Evolutionary conservation across 345 rosid genomes (phyloP), one percentile per base, ranked within the genome.

Genomic region (Syzygium oleosum): DNA sequence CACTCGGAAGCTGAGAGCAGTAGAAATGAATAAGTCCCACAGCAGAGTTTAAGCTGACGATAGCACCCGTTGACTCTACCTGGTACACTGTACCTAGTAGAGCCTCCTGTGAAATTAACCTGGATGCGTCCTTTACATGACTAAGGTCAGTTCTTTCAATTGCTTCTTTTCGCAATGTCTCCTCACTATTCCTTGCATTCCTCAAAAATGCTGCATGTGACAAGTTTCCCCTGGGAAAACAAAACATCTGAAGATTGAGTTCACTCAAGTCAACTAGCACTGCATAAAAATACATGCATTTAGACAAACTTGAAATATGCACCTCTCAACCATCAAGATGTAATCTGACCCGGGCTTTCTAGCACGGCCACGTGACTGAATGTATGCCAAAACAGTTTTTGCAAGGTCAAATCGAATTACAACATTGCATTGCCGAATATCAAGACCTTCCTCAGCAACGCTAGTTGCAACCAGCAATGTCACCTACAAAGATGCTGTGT

Each of bases 371-470:
- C 99, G 95, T 2, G 99, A 98, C 92, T 98, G 99, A 91, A 98
- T 98, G 89, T 98, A 96, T 27, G 99, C 99, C 85, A 98, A 92
- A 83, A 98, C 99, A 87, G 99, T 98, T 94, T 98, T 98, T 85
- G 99, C 99, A 85, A 98, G 99, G 90, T 98, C 99, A 90, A 98
- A 98, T 87, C 99, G 98, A 89, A 98, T 96, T 73, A 98, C 99
- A 88, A 98, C 99, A 89, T 96, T 98, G 94, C 99, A 98, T 88
- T 98, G 99, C 89, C 99, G 93, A 68, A 98, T 98, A 91, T 98
- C 99, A 88, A 98, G 98, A 86, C 99, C 99, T 93, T 98, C 99
- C 93, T 98, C 99, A 54, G 99, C 99, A 88, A 98, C 99, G 90
- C 99, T 98, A 54, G 99, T 96, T 84, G 99, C 99, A 84, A 98